Conservation (phyloP, 441 rosid genomes). For the Capsella rubella region DNA sequence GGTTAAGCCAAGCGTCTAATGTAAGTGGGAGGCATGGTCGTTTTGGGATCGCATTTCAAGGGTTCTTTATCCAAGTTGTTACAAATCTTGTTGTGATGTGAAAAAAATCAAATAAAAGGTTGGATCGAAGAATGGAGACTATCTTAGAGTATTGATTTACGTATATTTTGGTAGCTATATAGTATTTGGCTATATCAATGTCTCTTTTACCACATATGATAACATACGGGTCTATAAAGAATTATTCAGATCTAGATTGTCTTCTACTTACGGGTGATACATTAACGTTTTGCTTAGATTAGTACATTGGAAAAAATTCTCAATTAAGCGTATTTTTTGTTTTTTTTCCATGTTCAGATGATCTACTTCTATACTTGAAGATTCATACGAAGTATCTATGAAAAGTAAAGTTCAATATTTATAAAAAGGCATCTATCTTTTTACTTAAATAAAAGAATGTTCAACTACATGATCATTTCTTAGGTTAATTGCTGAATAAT, state of each 20-base stretch:
- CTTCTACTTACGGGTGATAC: background rate
- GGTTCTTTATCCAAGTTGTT: background rate
- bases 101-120: too few relatives aligned
- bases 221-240: background rate
- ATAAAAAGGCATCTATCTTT: background rate
- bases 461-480: background rate
- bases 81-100: background rate
- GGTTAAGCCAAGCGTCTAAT: background rate
- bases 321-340: background rate
- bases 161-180: background rate
- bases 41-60: constrained; percentile 18
- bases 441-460: background rate
- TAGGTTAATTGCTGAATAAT: background rate
- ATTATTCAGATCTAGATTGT: background rate
- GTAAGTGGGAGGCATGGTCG: background rate
- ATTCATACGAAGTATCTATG: background rate
- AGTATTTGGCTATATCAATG: background rate
- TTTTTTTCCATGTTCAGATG: background rate
- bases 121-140: background rate
- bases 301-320: background rate
- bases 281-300: background rate
- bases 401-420: background rate
- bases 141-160: background rate
- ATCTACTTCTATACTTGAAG: background rate
- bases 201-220: background rate